These are phyloP conservation scores for Batkoa obscura DNA, from an alignment of 371 early-diverging fungal species.

Conservation along the genomic window DNA sequence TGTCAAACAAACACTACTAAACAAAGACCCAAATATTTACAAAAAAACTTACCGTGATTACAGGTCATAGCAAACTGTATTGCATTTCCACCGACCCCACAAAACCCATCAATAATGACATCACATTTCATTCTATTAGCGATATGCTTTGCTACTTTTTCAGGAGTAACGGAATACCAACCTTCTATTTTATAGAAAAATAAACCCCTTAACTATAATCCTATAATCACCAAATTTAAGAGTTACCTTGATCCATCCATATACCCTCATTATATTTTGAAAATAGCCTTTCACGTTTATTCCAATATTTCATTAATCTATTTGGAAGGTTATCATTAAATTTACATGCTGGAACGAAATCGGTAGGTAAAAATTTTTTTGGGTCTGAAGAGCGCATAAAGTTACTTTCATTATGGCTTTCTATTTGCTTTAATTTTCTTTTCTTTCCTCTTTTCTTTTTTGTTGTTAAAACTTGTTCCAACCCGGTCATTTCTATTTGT, in stretches of 20 bases:
- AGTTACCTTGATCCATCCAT: conserved; percentile 51
- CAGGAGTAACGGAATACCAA: conserved; percentile 95
- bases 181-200: conserved; percentile 31
- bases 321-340: neutral
- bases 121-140: conserved; percentile 49
- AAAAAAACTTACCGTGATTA: neutral
- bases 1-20: no score
- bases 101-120: conserved; percentile 78
- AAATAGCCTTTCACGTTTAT: conserved; percentile 66
- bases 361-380: no score
- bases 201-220: neutral
- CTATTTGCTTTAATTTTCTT: no score
- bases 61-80: conserved; percentile 21
- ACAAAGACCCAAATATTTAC: no score
- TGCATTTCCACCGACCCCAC: conserved; percentile 90
- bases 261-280: conserved; percentile 68
- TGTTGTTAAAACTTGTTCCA: no score
- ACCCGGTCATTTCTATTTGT: no score
- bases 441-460: no score
- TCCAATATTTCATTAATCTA: conserved; percentile 48
- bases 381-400: no score
- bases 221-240: neutral
- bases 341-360: neutral
- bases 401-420: no score
- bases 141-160: conserved; percentile 65